Conservation (phyloP, 23 red algal genomes). For the Pyropia yezoensis region DNA sequence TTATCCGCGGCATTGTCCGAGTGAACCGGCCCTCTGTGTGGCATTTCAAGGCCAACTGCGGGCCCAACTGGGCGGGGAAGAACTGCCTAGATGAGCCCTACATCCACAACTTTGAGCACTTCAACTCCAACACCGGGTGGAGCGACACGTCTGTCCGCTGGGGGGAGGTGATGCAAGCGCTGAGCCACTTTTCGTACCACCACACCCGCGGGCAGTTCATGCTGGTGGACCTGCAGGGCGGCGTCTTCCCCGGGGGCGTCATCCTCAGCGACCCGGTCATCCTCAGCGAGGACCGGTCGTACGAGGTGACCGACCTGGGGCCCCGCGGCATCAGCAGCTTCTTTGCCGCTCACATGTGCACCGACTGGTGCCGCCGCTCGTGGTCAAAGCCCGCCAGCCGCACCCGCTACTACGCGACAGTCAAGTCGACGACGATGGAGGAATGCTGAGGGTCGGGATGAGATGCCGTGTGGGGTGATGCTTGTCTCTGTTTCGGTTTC, state of each 20-base stretch:
- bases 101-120: neutral
- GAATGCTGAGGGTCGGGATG: too few relatives aligned
- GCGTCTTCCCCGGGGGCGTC: neutral
- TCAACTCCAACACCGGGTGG: slow-evolving; percentile 6
- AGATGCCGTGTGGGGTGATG: too few relatives aligned
- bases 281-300: neutral
- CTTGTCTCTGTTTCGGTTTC: too few relatives aligned
- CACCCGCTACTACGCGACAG: neutral
- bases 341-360: slow-evolving; percentile 2
- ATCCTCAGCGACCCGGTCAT: slow-evolving; percentile 4
- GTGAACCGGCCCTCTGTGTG: neutral
- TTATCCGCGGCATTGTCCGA: neutral
- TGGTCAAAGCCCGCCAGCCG: neutral
- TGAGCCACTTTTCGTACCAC: slow-evolving; percentile 5
- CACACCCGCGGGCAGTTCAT: neutral
- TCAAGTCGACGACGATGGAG: neutral
- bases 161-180: slow-evolving; percentile 7
- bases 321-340: neutral
- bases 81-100: neutral
- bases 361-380: neutral
- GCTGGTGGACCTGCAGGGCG: slow-evolving; percentile 4
- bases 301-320: neutral
- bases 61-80: neutral
- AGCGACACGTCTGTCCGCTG: neutral
- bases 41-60: neutral